Evolutionary conservation across 768 basidiomycete genomes (phyloP), one percentile per base, ranked within the genome.

Genomic region (Asterophora lycoperdoides): DNA sequence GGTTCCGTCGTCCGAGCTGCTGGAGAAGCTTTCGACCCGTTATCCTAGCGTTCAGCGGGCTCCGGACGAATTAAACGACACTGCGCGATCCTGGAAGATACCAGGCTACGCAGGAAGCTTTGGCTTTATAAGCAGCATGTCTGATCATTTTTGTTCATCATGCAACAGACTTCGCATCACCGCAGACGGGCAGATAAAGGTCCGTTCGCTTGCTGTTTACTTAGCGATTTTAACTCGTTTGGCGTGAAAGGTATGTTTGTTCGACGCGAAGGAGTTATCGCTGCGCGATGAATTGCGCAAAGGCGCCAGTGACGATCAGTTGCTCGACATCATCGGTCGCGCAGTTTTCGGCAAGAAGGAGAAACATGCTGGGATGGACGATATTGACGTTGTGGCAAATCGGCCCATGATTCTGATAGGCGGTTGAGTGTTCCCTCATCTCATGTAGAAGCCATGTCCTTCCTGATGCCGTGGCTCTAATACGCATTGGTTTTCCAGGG

Each of bases 61-160:
- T 13, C 62, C 77, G n/a, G 84, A 87, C 55, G 79, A 84, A 45
- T 63, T 76, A 37, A 86, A 86, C 58, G 87, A 90, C 57, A 93
- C 89, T n/a, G 86, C 88, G 15, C 80, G 87, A 41, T 83, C 81
- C 18, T 92, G 86, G 78, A 68, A 74, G 53, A 79, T 93, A 44
- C 86, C 85, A 0, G 85, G 84, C 5, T 79, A 83, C 60, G 55
- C 52, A 51, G 91, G 90, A 18, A 79, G 72, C 61, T 77, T 84
- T 64, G 91, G 84, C n/a, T 91, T 93, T 67, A 94, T 94, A 60
- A 89, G 83, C 60, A 90, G 86, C 71, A 92, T 92, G 91, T 93
- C 89, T 14, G 90, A 94, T 65, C 91, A 93, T 66, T 92, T 94
- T 59, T 93, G 91, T 65, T 76, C 80, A 1, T 82, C 84, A 1